These are phyloP conservation scores for Vigna reflexopilosa DNA, from an alignment of 306 rosid genomes.

Conservation along the genomic window DNA sequence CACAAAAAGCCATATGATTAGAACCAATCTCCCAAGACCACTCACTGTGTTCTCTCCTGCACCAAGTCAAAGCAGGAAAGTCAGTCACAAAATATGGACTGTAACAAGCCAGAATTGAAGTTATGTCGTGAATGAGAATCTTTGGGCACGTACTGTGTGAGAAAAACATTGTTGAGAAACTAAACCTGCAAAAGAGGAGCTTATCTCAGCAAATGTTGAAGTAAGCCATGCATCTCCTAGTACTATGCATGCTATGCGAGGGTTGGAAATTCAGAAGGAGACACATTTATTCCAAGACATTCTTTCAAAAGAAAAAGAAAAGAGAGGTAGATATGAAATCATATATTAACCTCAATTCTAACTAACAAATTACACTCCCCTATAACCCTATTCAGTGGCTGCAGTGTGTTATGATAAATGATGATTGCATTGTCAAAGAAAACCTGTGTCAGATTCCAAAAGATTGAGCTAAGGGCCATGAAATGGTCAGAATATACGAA, in stretches of 20 bases:
- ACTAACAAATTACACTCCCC: not conserved
- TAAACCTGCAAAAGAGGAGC: conserved; percentile 82
- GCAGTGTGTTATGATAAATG: conserved; percentile 9
- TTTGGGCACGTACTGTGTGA: conserved; percentile 78
- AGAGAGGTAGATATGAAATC: not conserved
- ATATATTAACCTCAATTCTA: conserved; percentile 8
- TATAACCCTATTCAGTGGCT: not conserved
- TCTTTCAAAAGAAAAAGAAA: not conserved
- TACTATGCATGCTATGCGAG: not conserved
- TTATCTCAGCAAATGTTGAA: conserved; percentile 38
- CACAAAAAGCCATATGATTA: conserved; percentile 92
- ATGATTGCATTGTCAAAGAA: conserved; percentile 14
- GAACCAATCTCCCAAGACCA: conserved; percentile 86
- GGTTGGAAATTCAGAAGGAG: conserved; percentile 18
- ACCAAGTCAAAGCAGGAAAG: conserved; percentile 43
- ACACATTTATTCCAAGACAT: not conserved
- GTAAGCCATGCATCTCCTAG: conserved; percentile 15
- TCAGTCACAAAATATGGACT: conserved; percentile 40
- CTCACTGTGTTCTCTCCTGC: conserved; percentile 94
- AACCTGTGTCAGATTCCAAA: conserved; percentile 6
- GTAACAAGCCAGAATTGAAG: conserved; percentile 1
- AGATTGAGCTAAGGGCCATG: conserved; percentile 27
- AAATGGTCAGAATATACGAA: conserved; percentile 51
- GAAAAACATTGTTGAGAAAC: conserved; percentile 97
- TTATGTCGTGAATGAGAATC: conserved; percentile 21